These are phyloP conservation scores for Pyricularia sp. DNA, from an alignment of 2,329 filamentous ascomycete species.

Conservation along the genomic window DNA sequence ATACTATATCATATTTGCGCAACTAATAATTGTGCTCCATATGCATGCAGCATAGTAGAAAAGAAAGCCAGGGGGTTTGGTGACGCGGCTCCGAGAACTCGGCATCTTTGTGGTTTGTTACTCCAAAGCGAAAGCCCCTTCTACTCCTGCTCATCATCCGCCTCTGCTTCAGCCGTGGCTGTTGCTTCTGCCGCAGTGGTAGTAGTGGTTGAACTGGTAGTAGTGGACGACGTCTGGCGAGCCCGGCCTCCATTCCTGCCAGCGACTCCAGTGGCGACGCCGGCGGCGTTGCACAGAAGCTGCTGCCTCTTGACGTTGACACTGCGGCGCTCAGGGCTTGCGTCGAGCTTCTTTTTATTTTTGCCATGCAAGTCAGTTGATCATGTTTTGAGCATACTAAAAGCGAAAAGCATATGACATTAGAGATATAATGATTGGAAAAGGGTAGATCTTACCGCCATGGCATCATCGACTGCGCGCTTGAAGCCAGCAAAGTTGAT, in stretches of 20 bases:
- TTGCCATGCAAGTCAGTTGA: not conserved
- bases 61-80: not conserved
- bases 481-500: constrained; percentile 15
- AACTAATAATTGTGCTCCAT: not conserved
- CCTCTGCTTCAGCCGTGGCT: not conserved
- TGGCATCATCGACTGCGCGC: constrained; percentile 14
- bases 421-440: not conserved
- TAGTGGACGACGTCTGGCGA: not conserved
- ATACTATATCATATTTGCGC: too few relatives aligned
- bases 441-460: constrained; percentile 8
- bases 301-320: constrained; percentile 13
- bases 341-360: constrained; percentile 7
- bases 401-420: not conserved
- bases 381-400: not conserved
- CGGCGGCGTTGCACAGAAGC: constrained; percentile 4
- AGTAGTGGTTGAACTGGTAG: not conserved
- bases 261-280: not conserved
- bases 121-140: too few relatives aligned
- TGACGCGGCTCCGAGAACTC: not conserved
- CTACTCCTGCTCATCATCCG: not conserved
- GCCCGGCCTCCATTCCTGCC: not conserved
- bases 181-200: not conserved
- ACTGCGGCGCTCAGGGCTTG: constrained; percentile 13
- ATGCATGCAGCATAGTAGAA: not conserved
- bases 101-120: not conserved